Evolutionary conservation across 805 yeast species (phyloP), one percentile per base, ranked within the genome.

Genomic region (Candida coquimbonensis): DNA sequence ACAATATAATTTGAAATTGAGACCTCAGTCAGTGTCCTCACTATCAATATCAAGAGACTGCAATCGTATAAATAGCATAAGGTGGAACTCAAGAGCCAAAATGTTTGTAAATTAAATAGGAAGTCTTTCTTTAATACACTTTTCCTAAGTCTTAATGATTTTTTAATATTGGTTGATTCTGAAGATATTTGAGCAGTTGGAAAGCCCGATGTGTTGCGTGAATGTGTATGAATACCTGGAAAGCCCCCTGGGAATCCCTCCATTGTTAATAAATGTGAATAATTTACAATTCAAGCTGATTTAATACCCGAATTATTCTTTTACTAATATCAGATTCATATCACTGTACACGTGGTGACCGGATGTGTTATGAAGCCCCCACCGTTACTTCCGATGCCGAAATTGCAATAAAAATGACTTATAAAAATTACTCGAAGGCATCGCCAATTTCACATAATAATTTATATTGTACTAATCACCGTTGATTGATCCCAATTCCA

Each of bases 21-120:
- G 53, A 53, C 17, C 45, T 16, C 45, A 49, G 59, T 1, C 41
- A 44, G 5, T 1, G 48, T 45, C 26, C 59, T 42, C n/a, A 53
- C 9, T 3, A 51, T 5, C 14, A 58, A 45, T 8, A 53, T 26
- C 16, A 59, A 16, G 3, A 59, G 12, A 34, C 60, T 55, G 58
- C 63, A 59, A 36, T 59, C 63, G 35, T 54, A 58, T 5, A 58
- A 45, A 34, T 54, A 58, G 5, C 42, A 36, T 5, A 57, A 40
- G 12, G 51, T 19, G 5, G 44, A 21, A 1, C 36, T 17, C 45
- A 48, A 38, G 37, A 55, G 7, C 48, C 42, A 36, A 45, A 53
- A 1, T 44, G 26, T 17, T 42, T 21, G 9, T 24, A 32, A 33
- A 9, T 45, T 46, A 3, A 24, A 14, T 5, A 47, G 24, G 3